Evolutionary conservation across 2,329 filamentous ascomycete genomes (phyloP).

Genomic region (Madurella mycetomatis): DNA sequence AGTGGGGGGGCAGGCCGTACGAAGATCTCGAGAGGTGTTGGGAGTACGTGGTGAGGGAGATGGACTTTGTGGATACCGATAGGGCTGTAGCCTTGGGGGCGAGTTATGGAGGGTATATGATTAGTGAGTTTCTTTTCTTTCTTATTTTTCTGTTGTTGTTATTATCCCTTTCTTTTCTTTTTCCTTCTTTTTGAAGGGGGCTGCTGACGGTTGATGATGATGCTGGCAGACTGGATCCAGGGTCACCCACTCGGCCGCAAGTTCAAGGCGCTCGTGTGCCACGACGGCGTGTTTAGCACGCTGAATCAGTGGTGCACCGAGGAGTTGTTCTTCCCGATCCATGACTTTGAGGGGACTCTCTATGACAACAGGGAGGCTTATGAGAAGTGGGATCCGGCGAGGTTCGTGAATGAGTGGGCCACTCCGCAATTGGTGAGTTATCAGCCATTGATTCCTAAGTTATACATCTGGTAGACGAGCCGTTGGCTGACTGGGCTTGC

Average conservation of each 20-base stretch:
- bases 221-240: constrained; percentile 70
- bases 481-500: not conserved
- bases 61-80: constrained; percentile 64
- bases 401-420: constrained; percentile 64
- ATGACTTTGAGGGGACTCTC: constrained; percentile 60
- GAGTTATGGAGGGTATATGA: constrained; percentile 72
- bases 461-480: not conserved
- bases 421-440: constrained; percentile 75
- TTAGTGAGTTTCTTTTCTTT: constrained; percentile 46
- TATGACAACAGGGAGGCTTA: constrained; percentile 61
- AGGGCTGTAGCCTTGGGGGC: constrained; percentile 71
- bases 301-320: constrained; percentile 61
- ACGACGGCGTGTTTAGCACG: constrained; percentile 80
- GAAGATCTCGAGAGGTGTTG: constrained; percentile 75
- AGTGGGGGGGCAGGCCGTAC: constrained; percentile 86
- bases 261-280: constrained; percentile 84
- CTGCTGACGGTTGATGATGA: not conserved
- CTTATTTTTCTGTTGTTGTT: not conserved
- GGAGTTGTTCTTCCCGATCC: constrained; percentile 66
- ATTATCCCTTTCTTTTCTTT: not conserved
- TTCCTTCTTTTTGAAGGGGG: not conserved
- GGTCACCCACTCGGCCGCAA: constrained; percentile 75
- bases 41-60: constrained; percentile 63
- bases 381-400: constrained; percentile 65
- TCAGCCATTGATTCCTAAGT: not conserved